Base-by-base conservation (phyloP, 352 stramenopile species). In the Pythium angustatum region DNA sequence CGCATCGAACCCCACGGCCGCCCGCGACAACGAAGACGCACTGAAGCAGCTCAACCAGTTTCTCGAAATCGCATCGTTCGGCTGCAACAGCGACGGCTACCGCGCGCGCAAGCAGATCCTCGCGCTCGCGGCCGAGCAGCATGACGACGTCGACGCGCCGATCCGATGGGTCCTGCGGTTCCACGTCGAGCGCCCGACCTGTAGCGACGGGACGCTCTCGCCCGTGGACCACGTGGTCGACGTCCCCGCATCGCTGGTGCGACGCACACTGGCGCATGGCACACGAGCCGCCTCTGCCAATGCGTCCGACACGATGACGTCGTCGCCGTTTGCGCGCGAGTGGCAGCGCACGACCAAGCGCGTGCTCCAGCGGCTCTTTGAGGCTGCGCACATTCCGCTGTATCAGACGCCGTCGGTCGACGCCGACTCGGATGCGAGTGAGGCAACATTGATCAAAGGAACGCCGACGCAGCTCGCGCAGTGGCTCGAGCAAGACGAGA, bases 21-120 rank as follows among this genome's bases (percentile, higher is more conserved):
- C 79, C n/a, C 64, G 64, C 21, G 68, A 78, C 60, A 90, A 93
- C 48, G 83, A 90, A 65, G 64, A 83, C 19, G 82, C 83, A 15
- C 72, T 93, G n/a, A 93, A 93, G 67, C 75, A 88, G 52, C 77
- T 93, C 54, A 93, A 93, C 67, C 64, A 81, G 49, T 93, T 91
- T 62, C 66, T 93, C 17, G 79, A 85, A 56, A 68, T 93, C 48
- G 83, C 83, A 17, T 49, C 71, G 9, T 75, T 68, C 19, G 83
- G 78, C 51, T 93, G 83, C 66, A 90, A 90, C 64, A 88, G 87
- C 70, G 78, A 91, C 71, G 72, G 76, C 6, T 82, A 76, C 63
- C 71, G 69, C 44, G 75, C 80, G 15, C 81, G 80, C 19, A 80
- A 78, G 47, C 78, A 87, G 31, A 63, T 88, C 27, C 54, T 85